Percentiles rank a stretch among this genome's conserved stretches.
phyloP scores from a whole-genome alignment of 108 stramenopile species.

The Fragilaria crotonensis region DNA sequence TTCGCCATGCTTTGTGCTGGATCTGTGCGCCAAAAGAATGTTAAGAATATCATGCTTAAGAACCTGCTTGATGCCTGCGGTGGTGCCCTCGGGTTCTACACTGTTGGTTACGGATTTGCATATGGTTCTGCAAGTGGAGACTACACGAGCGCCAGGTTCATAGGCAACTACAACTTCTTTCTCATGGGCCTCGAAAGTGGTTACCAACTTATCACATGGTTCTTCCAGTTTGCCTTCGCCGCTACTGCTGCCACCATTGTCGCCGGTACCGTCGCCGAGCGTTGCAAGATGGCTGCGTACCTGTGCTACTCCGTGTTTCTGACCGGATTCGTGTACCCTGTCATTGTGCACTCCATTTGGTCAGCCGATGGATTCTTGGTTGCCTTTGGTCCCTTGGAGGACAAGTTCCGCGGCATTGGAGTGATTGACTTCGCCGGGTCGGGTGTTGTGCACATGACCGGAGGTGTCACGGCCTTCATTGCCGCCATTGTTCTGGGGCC shows the following conservation, averaged over 20 bases:
- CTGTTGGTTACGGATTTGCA: constrained; percentile 75
- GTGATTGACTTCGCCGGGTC: constrained; percentile 89
- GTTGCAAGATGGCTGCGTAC: constrained; percentile 87
- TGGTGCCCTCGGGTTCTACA: constrained; percentile 66
- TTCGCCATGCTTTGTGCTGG: constrained; percentile 87
- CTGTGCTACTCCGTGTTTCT: constrained; percentile 66
- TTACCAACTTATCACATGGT: constrained; percentile 61
- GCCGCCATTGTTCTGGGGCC: constrained; percentile 81
- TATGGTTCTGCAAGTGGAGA: constrained; percentile 51
- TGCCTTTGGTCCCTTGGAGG: constrained; percentile 19
- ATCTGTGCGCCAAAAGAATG: constrained; percentile 74
- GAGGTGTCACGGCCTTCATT: constrained; percentile 77
- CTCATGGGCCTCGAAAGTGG: constrained; percentile 70
- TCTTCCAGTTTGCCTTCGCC: constrained; percentile 83
- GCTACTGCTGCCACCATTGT: constrained; percentile 88
- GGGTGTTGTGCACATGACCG: constrained; percentile 89
- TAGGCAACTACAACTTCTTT: constrained; percentile 76
- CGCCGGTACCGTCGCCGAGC: constrained; percentile 89
- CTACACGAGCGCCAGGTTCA: constrained; percentile 32
- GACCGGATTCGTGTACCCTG: constrained; percentile 85
- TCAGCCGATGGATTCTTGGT: constrained; percentile 56
- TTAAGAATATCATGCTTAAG: constrained; percentile 77
- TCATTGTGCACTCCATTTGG: constrained; percentile 82
- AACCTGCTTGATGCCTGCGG: constrained; percentile 79
- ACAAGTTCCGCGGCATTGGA: constrained; percentile 44